These are phyloP conservation scores for Daldinia sp. DNA, from an alignment of 2,329 filamentous ascomycete species.

Conservation along the genomic window DNA sequence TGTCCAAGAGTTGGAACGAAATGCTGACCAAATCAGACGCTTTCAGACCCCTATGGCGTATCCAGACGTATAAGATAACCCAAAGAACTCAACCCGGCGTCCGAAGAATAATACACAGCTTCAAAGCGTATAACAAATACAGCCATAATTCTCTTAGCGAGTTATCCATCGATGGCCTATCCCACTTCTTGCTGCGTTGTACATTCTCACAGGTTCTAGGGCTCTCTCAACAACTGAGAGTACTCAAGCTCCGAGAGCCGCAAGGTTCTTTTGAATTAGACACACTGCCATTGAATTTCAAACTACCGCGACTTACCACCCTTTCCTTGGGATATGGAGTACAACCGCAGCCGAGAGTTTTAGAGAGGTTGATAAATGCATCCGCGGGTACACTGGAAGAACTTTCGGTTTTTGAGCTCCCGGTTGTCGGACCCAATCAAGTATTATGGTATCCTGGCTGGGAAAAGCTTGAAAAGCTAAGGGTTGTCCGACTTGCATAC, in stretches of 20 bases:
- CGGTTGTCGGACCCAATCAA: not conserved
- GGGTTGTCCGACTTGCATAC: slow-evolving; percentile 28
- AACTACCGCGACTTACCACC: slow-evolving; percentile 24
- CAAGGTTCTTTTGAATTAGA: not conserved
- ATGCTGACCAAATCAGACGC: slow-evolving; percentile 26
- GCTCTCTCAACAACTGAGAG: slow-evolving; percentile 26
- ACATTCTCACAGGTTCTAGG: slow-evolving; percentile 15
- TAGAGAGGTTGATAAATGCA: slow-evolving; percentile 27
- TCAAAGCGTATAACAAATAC: slow-evolving; percentile 21
- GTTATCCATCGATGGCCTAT: slow-evolving; percentile 30
- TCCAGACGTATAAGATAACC: slow-evolving; percentile 31
- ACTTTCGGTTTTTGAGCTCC: slow-evolving; percentile 36
- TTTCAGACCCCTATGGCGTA: slow-evolving; percentile 36
- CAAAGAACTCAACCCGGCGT: not conserved
- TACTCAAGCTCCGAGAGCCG: slow-evolving; percentile 34
- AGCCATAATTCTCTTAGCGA: slow-evolving; percentile 24
- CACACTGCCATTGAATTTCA: not conserved
- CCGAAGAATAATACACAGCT: not conserved
- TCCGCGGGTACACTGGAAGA: slow-evolving; percentile 37
- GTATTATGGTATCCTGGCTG: slow-evolving; percentile 6
- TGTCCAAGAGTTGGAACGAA: slow-evolving; percentile 42
- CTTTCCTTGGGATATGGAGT: slow-evolving; percentile 36
- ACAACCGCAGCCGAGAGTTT: not conserved
- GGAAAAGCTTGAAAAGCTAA: slow-evolving; percentile 34
- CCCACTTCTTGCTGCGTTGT: slow-evolving; percentile 19